Conservation (phyloP, 2,329 filamentous ascomycete genomes). For the Fusarium dimerum region DNA sequence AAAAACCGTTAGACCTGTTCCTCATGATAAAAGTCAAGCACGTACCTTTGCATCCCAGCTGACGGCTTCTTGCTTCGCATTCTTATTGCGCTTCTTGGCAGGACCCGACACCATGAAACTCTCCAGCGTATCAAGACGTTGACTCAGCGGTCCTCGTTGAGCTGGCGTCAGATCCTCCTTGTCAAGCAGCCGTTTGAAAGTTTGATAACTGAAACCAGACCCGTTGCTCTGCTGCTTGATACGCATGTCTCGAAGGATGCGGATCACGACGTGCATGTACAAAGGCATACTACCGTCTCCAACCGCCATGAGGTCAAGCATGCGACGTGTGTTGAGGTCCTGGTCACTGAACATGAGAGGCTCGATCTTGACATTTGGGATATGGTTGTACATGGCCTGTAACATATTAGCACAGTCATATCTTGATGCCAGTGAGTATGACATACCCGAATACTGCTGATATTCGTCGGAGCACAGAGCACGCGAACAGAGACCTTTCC, state of each 20-base stretch:
- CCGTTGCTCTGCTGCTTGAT: constrained; percentile 41
- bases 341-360: constrained; percentile 36
- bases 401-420: neutral
- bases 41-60: neutral
- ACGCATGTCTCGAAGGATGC: constrained; percentile 59
- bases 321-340: constrained; percentile 57
- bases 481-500: neutral
- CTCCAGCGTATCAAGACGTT: constrained; percentile 49
- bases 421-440: neutral
- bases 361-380: constrained; percentile 37
- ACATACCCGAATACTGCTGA: neutral
- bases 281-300: constrained; percentile 48
- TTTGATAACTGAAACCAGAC: constrained; percentile 48
- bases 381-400: neutral
- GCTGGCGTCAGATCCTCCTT: constrained; percentile 41
- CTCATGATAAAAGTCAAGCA: neutral
- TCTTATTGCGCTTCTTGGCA: constrained; percentile 5
- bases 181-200: constrained; percentile 42
- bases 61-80: neutral
- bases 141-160: constrained; percentile 55
- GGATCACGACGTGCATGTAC: constrained; percentile 57
- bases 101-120: constrained; percentile 37
- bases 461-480: neutral
- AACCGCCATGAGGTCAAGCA: constrained; percentile 63
- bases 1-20: neutral